Evolutionary conservation across 352 stramenopile genomes (phyloP), one percentile per base, ranked within the genome.

Genomic region (Phytophthora parvispora): DNA sequence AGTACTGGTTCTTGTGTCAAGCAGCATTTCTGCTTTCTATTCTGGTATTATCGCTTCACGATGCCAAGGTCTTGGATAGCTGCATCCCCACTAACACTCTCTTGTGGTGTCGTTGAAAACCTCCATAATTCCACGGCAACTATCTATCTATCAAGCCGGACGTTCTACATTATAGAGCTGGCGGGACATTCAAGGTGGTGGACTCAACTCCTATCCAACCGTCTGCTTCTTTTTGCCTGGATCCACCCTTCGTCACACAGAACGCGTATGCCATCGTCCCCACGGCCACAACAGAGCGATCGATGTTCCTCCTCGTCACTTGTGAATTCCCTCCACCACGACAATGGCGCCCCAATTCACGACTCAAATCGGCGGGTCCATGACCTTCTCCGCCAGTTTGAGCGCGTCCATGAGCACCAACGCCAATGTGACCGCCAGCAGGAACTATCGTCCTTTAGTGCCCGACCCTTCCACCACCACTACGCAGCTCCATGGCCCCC

Each of bases 351-450:
- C 62, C 1, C 62, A 72, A 42, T 76, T 72, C 48, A 55, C 55
- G 20, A 68, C 64, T 8, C 69, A 76, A 36, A 45, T 73, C 18
- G 49, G 42, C 9, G 63, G 67, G 1, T 69, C 68, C 7, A 76
- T 76, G 69, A 76, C 69, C 2, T 76, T 76, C 18, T 69, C 64
- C 2, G 69, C 64, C n/a, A 76, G 56, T 24, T 60, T 76, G 25
- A 76, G 63, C 29, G 63, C 69, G 25, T 62, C 50, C 6, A 45
- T 65, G 28, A 62, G 28, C 34, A 52, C 51, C 28, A 42, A 34
- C 3, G 24, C 62, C 34, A 67, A 71, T 32, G 62, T 71, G 27
- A 66, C 67, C 43, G 38, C 51, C 2, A 67, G 50, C 29, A 60
- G 68, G 22, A 65, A 72, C 36, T 68, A 72, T 20, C 55, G 38